Evolutionary conservation across 345 rosid genomes (phyloP).

Genomic region (Geranium rotundifolium): DNA sequence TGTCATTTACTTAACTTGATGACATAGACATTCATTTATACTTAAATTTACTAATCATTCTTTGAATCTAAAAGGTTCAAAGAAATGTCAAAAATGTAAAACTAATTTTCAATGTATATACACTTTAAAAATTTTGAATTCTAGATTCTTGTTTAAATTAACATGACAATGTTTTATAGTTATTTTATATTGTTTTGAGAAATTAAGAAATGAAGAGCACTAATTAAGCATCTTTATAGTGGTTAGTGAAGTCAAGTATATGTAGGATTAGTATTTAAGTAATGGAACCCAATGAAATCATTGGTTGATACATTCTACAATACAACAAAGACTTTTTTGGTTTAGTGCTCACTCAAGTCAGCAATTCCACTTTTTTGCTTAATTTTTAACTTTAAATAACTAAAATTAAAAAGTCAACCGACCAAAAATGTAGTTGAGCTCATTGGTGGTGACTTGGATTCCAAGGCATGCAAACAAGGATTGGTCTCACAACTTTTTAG

Average conservation of each 20-base stretch:
- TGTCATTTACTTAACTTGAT: not conserved
- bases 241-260: not conserved
- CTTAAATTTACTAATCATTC: no score
- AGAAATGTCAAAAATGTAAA: no score
- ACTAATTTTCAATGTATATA: no score
- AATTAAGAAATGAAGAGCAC: not conserved
- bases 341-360: not conserved
- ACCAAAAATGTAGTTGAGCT: constrained; percentile 8
- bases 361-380: not conserved
- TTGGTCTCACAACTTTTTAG: no score
- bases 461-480: no score
- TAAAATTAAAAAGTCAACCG: constrained; percentile 2
- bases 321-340: not conserved
- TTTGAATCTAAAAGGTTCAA: no score
- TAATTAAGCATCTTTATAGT: not conserved
- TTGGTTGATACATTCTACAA: no score
- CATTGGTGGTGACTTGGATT: constrained; percentile 1
- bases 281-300: not conserved
- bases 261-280: not conserved
- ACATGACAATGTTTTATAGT: no score
- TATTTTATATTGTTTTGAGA: no score
- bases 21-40: not conserved
- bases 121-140: no score
- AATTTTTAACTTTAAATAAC: constrained; percentile 1
- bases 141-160: no score